Evolutionary conservation across 23 red algal species (phyloP).

Genomic region (Gracilaria gracilis): DNA sequence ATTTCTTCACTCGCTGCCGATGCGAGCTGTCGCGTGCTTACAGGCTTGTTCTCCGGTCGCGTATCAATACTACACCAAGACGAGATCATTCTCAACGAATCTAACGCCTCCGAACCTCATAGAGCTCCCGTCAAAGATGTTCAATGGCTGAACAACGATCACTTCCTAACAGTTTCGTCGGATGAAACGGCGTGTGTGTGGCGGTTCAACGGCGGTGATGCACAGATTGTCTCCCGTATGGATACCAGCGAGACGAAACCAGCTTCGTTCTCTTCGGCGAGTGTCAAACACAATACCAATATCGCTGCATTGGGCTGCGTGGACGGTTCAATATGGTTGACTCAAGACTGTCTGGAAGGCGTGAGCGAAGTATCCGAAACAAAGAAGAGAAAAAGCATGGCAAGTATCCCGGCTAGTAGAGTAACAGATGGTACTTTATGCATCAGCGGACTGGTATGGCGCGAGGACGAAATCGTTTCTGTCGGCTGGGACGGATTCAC

Average conservation of each 20-base stretch:
- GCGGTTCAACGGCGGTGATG: slow-evolving; percentile 44
- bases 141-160: slow-evolving; percentile 40
- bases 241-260: slow-evolving; percentile 28
- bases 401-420: slow-evolving; percentile 1
- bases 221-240: slow-evolving; percentile 3
- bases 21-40: slow-evolving; percentile 14
- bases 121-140: slow-evolving; percentile 66
- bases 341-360: slow-evolving; percentile 19
- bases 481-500: slow-evolving; percentile 66
- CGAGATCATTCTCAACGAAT: slow-evolving; percentile 26
- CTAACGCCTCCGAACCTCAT: slow-evolving; percentile 22
- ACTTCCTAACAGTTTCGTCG: slow-evolving; percentile 61
- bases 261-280: slow-evolving; percentile 35
- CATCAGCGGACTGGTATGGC: slow-evolving; percentile 57
- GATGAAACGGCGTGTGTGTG: slow-evolving; percentile 69
- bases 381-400: slow-evolving; percentile 1
- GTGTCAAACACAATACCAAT: background rate
- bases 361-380: background rate
- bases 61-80: slow-evolving; percentile 18
- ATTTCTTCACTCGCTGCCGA: slow-evolving; percentile 45
- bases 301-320: slow-evolving; percentile 31
- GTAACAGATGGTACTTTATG: slow-evolving; percentile 30
- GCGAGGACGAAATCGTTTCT: slow-evolving; percentile 37
- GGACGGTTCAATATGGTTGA: slow-evolving; percentile 69
- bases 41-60: slow-evolving; percentile 54